Conservation (phyloP, 2,329 filamentous ascomycete genomes). For the Fusarium clavum region DNA sequence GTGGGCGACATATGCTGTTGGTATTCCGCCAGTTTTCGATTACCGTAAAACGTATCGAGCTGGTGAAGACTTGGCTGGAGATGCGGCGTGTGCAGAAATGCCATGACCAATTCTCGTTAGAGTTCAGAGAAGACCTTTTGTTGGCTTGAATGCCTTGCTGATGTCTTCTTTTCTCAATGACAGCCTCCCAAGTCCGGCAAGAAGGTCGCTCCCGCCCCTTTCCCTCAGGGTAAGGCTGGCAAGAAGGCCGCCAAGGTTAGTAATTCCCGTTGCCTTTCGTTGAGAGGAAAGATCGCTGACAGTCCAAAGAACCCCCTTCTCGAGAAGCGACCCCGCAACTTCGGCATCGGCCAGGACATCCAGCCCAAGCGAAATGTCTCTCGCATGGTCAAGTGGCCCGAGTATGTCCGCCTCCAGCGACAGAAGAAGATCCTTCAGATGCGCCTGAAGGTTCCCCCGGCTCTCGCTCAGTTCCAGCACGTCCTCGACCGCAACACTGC, state of each 20-base stretch:
- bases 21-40: slow-evolving; percentile 50
- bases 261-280: slow-evolving; percentile 43
- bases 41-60: slow-evolving; percentile 42
- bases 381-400: slow-evolving; percentile 99
- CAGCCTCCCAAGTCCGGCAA: slow-evolving; percentile 98
- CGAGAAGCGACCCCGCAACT: slow-evolving; percentile 98
- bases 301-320: slow-evolving; percentile 93
- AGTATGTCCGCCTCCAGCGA: slow-evolving; percentile 98
- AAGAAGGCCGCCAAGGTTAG: slow-evolving; percentile 98
- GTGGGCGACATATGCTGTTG: slow-evolving; percentile 46
- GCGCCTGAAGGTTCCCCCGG: slow-evolving; percentile 97
- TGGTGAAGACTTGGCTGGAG: slow-evolving; percentile 77
- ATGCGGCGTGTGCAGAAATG: slow-evolving; percentile 65
- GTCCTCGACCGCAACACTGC: slow-evolving; percentile 97
- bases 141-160: slow-evolving; percentile 85
- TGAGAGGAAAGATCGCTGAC: background rate
- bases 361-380: slow-evolving; percentile 95
- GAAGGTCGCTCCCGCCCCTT: slow-evolving; percentile 97
- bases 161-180: slow-evolving; percentile 99
- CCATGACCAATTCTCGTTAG: slow-evolving; percentile 78
- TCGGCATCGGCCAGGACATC: slow-evolving; percentile 98
- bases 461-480: slow-evolving; percentile 97
- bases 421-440: slow-evolving; percentile 95
- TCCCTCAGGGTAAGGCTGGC: slow-evolving; percentile 91
- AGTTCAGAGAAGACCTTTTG: slow-evolving; percentile 86